Percentiles rank a stretch among this genome's conserved stretches.
Conservation (phyloP, 2,329 filamentous ascomycete genomes). For the Cladosporium phlei region DNA sequence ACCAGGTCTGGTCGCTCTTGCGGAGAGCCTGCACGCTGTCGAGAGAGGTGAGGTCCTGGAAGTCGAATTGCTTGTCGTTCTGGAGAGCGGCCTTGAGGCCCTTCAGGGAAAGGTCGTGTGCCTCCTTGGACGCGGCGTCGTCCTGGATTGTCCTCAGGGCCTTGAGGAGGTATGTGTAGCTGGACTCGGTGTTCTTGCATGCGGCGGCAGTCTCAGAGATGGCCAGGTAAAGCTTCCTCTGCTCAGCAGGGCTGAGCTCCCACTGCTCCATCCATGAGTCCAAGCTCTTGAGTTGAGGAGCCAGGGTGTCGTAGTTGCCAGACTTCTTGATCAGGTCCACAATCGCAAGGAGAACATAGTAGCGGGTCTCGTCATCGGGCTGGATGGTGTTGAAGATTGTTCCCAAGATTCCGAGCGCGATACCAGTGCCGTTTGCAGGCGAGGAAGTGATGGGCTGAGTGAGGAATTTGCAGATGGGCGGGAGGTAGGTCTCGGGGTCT, state of each 20-base stretch:
- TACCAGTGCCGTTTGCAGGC: conserved; percentile 73
- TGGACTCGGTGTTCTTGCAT: conserved; percentile 70
- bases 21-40: conserved; percentile 80
- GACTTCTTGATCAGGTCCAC: conserved; percentile 69
- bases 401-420: conserved; percentile 85
- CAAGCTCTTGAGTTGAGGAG: conserved; percentile 76
- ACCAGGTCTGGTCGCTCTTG: conserved; percentile 77
- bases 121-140: conserved; percentile 50
- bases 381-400: conserved; percentile 94
- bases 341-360: conserved; percentile 85
- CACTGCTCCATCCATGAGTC: conserved; percentile 77
- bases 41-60: conserved; percentile 65
- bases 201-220: conserved; percentile 77
- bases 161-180: conserved; percentile 66
- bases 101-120: conserved; percentile 57
- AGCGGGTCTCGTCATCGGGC: conserved; percentile 71
- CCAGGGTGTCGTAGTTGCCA: conserved; percentile 69
- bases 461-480: conserved; percentile 83
- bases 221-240: conserved; percentile 77
- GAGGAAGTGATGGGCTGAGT: conserved; percentile 81
- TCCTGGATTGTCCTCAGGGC: conserved; percentile 72
- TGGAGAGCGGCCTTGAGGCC: conserved; percentile 64
- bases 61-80: conserved; percentile 64
- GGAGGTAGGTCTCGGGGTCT: conserved; percentile 79
- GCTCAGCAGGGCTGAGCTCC: conserved; percentile 75